These are phyloP conservation scores for Tetrapisispora namnaoensis DNA, from an alignment of 805 yeast genomes.

Conservation along the genomic window DNA sequence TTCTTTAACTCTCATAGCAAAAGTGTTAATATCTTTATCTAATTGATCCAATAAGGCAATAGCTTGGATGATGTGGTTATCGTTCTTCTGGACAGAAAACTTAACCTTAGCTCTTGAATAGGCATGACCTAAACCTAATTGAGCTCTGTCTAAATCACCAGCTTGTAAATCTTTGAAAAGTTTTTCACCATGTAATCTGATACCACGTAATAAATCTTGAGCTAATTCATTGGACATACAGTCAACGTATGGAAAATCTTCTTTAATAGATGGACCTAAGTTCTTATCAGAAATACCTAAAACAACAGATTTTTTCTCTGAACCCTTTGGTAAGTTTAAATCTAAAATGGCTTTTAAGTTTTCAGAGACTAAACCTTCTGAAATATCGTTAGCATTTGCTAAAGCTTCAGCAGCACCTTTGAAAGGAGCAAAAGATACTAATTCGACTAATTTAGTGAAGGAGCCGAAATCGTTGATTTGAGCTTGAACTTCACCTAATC, in stretches of 20 bases:
- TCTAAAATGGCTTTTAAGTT: constrained; percentile 83
- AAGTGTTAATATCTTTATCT: constrained; percentile 96
- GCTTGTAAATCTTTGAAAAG: constrained; percentile 83
- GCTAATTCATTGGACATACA: constrained; percentile 85
- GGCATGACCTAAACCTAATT: constrained; percentile 97
- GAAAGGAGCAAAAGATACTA: constrained; percentile 94
- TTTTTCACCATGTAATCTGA: constrained; percentile 83
- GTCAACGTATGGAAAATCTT: constrained; percentile 77
- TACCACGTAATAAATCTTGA: constrained; percentile 91
- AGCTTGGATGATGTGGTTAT: constrained; percentile 97
- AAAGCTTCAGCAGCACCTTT: constrained; percentile 99
- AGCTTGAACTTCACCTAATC: constrained; percentile 88
- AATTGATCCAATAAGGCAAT: constrained; percentile 94
- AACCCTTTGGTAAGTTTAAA: constrained; percentile 75
- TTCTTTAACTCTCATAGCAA: constrained; percentile 93
- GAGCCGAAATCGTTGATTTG: constrained; percentile 76
- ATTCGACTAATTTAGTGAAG: constrained; percentile 86
- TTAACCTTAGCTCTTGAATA: constrained; percentile 98
- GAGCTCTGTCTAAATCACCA: constrained; percentile 96
- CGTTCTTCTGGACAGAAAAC: constrained; percentile 97
- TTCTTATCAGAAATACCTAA: constrained; percentile 91
- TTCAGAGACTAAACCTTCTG: constrained; percentile 93
- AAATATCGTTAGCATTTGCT: constrained; percentile 94
- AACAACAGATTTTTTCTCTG: constrained; percentile 52
- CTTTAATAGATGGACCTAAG: constrained; percentile 95